phyloP scores from a whole-genome alignment of 768 basidiomycete genomes.

The Suillus spraguei region DNA sequence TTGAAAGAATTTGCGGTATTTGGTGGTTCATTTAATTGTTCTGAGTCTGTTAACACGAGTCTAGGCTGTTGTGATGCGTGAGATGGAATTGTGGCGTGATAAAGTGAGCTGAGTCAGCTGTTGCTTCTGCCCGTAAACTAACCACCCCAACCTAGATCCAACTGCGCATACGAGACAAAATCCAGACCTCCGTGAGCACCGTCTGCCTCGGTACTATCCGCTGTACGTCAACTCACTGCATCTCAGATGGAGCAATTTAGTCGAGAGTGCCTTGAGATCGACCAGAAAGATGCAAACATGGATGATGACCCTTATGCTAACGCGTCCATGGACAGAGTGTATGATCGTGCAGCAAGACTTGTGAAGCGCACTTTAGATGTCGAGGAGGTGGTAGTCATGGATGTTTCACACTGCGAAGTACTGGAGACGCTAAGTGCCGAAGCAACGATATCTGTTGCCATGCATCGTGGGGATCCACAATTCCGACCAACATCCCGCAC shows the following conservation, averaged over 20 bases:
- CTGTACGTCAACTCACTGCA: background rate
- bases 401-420: constrained; percentile 89
- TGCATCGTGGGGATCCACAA: constrained; percentile 68
- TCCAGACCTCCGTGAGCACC: constrained; percentile 78
- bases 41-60: constrained; percentile 13
- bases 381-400: constrained; percentile 90
- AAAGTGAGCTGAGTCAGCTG: constrained; percentile 52
- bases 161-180: constrained; percentile 85
- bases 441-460: constrained; percentile 64
- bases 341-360: constrained; percentile 86
- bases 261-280: constrained; percentile 91
- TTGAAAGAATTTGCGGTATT: constrained; percentile 88
- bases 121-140: background rate
- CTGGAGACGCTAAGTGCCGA: constrained; percentile 67
- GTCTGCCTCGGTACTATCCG: constrained; percentile 7
- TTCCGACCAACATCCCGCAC: constrained; percentile 53
- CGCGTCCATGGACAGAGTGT: constrained; percentile 82
- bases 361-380: constrained; percentile 90
- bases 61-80: constrained; percentile 86
- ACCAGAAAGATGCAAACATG: constrained; percentile 43
- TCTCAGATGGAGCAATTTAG: constrained; percentile 92
- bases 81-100: constrained; percentile 95
- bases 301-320: constrained; percentile 27
- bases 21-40: background rate
- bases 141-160: constrained; percentile 60